phyloP scores from a whole-genome alignment of 257 asterid species.

The Mitragyna speciosa region DNA sequence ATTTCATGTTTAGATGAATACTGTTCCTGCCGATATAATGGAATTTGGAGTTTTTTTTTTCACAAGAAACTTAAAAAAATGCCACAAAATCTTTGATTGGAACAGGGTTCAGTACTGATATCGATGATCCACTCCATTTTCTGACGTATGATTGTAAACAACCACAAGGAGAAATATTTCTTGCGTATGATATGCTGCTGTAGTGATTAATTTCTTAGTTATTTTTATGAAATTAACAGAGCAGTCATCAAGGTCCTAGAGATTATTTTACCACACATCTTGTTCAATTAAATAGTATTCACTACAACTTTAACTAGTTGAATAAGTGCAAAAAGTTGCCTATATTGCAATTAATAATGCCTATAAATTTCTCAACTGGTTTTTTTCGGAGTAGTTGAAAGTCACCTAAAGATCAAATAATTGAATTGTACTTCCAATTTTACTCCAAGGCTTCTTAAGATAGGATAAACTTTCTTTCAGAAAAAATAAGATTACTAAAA shows the following conservation, averaged over 20 bases:
- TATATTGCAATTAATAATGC: not conserved
- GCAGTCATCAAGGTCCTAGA: conserved; percentile 2
- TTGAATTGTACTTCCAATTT: not conserved
- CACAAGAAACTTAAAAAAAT: not conserved
- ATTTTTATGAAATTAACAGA: conserved; percentile 43
- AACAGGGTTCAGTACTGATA: too few species aligned
- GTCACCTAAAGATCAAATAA: not conserved
- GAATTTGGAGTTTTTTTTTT: too few species aligned
- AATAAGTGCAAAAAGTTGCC: not conserved
- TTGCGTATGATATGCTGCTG: conserved; percentile 31
- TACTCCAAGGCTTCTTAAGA: too few species aligned
- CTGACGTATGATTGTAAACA: too few species aligned
- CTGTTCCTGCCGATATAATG: too few species aligned
- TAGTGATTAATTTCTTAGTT: conserved; percentile 49
- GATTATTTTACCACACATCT: conserved; percentile 3
- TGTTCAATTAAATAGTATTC: not conserved
- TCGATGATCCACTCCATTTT: too few species aligned
- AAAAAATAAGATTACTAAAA: not conserved
- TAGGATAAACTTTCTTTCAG: not conserved
- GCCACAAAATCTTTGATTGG: not conserved
- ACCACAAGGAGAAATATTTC: too few species aligned
- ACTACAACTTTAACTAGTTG: not conserved
- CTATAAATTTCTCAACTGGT: too few species aligned
- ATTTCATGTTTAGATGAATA: too few species aligned
- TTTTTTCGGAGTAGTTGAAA: too few species aligned